Conservation (phyloP, 495 filamentous ascomycete genomes). For the Penicillium salamii region DNA sequence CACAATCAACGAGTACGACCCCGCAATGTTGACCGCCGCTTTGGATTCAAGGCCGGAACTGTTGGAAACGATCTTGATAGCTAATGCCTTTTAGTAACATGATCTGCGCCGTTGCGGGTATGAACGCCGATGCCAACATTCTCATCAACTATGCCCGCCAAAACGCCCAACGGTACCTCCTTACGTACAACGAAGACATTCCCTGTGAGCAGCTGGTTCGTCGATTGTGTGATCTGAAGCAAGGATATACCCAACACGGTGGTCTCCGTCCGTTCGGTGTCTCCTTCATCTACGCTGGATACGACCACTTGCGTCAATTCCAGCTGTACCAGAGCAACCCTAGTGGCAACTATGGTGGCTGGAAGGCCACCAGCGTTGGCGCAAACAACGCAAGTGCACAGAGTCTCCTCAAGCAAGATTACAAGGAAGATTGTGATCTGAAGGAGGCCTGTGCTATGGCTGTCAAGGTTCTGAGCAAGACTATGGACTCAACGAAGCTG, state of each 20-base stretch:
- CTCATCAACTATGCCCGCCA: slow-evolving; percentile 99
- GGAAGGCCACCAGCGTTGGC: slow-evolving; percentile 97
- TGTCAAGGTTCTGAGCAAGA: slow-evolving; percentile 99
- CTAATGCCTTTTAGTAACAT: slow-evolving; percentile 72
- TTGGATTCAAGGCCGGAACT: neutral
- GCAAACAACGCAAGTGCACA: slow-evolving; percentile 98
- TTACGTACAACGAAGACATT: slow-evolving; percentile 99
- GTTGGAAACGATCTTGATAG: neutral
- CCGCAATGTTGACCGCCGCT: neutral
- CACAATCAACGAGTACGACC: slow-evolving; percentile 89
- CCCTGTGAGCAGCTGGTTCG: slow-evolving; percentile 98
- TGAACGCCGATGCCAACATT: slow-evolving; percentile 99
- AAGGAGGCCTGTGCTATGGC: slow-evolving; percentile 97
- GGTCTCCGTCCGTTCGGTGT: slow-evolving; percentile 97
- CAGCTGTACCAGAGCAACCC: slow-evolving; percentile 99
- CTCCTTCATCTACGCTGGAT: slow-evolving; percentile 99
- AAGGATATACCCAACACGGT: slow-evolving; percentile 99
- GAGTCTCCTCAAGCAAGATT: slow-evolving; percentile 97
- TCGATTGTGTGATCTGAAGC: slow-evolving; percentile 95
- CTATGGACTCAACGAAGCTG: slow-evolving; percentile 98
- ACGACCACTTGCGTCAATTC: slow-evolving; percentile 91
- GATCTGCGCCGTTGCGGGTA: slow-evolving; percentile 98
- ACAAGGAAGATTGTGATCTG: slow-evolving; percentile 94
- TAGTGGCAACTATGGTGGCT: slow-evolving; percentile 98
- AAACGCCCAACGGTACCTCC: slow-evolving; percentile 92